Evolutionary conservation across 768 basidiomycete species (phyloP).

Genomic region (Boletus rubescentipes): DNA sequence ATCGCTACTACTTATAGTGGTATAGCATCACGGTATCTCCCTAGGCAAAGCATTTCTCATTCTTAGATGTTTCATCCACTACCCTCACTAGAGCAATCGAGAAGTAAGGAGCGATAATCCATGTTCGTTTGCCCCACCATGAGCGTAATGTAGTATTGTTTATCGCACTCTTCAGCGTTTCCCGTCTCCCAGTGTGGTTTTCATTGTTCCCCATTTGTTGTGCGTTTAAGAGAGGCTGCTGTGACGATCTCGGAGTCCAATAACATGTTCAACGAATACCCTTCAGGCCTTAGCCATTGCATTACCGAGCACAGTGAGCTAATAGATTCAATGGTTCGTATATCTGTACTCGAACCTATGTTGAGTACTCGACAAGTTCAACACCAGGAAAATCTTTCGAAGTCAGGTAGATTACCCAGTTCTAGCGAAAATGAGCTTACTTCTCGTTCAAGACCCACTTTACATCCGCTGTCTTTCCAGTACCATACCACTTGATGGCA

Average conservation of each 20-base stretch:
- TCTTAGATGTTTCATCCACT: constrained; percentile 2
- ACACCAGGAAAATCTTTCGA: constrained; percentile 43
- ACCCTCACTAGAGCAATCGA: neutral
- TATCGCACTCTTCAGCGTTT: too few species aligned
- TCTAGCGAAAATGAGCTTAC: constrained; percentile 24
- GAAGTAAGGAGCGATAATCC: neutral
- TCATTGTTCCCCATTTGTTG: too few species aligned
- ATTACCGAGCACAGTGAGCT: too few species aligned
- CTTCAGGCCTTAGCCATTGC: too few species aligned
- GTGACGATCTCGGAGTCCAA: too few species aligned
- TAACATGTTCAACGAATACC: too few species aligned
- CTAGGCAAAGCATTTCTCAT: constrained; percentile 2
- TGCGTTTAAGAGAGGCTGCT: too few species aligned
- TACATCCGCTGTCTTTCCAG: constrained; percentile 31
- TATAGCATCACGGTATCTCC: constrained; percentile 9
- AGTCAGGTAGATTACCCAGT: neutral
- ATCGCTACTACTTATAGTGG: neutral
- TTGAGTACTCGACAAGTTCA: constrained; percentile 7
- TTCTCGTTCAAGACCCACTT: constrained; percentile 52
- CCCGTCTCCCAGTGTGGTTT: too few species aligned
- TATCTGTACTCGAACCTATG: too few species aligned
- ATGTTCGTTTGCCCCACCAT: neutral
- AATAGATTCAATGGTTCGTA: too few species aligned
- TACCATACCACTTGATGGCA: constrained; percentile 51
- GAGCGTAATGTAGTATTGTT: too few species aligned